phyloP scores from a whole-genome alignment of 371 early-diverging fungal species.

The Rhizopus microsporus region DNA sequence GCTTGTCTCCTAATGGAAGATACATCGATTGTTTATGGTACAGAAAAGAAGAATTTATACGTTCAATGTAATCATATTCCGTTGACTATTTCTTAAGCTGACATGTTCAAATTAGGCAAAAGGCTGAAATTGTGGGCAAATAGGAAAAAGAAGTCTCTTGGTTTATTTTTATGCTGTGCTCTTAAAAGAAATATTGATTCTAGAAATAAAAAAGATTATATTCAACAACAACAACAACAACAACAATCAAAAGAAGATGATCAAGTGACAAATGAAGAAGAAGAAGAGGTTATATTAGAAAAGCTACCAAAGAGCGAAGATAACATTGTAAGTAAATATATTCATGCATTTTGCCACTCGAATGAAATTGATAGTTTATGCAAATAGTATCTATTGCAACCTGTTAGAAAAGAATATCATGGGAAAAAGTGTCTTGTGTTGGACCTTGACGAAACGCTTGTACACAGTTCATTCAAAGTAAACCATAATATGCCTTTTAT shows the following conservation, averaged over 20 bases:
- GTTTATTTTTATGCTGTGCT: not conserved
- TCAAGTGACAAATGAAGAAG: not conserved
- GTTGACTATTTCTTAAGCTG: not conserved
- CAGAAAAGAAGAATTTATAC: not conserved
- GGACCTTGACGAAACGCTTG: conserved; percentile 69
- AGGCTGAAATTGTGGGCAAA: not conserved
- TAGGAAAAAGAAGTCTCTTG: not conserved
- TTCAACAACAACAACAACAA: not conserved
- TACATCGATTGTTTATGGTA: not conserved
- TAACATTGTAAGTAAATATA: not conserved
- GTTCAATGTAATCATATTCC: not conserved
- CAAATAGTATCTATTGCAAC: not conserved
- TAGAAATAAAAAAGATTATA: not conserved
- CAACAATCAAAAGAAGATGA: not conserved
- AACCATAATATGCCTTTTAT: not conserved
- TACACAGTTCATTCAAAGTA: conserved; percentile 61
- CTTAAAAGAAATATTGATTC: not conserved
- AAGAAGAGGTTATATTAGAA: not conserved
- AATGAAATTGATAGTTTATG: not conserved
- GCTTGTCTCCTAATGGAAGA: not conserved
- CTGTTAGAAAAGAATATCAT: conserved; percentile 18
- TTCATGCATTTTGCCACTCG: not conserved
- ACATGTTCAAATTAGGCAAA: not conserved
- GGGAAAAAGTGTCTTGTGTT: conserved; percentile 58
- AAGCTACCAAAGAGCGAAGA: not conserved